Percentiles rank a stretch among this genome's conserved stretches.
These are phyloP conservation scores for Mycena vulgaris DNA, from an alignment of 768 basidiomycete genomes.

Conservation along the genomic window DNA sequence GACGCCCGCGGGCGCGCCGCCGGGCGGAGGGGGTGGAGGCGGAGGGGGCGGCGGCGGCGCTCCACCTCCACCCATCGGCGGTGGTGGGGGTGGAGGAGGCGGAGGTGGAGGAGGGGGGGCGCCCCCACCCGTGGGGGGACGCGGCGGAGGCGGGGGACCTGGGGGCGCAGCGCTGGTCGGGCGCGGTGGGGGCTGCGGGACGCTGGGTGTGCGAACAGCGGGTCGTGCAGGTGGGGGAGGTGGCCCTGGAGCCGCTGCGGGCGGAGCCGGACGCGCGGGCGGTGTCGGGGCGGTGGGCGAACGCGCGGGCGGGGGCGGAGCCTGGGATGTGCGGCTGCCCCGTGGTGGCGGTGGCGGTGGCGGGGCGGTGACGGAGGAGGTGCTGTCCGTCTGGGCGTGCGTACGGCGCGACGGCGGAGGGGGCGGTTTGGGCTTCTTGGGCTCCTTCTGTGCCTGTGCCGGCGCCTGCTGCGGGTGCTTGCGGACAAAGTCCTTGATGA, in stretches of 20 bases:
- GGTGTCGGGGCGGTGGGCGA: constrained; percentile 42
- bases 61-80: constrained; percentile 54
- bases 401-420: constrained; percentile 66
- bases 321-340: constrained; percentile 43
- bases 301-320: constrained; percentile 51
- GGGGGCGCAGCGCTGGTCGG: constrained; percentile 49
- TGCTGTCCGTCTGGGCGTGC: constrained; percentile 54
- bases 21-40: constrained; percentile 50
- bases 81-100: constrained; percentile 64
- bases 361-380: constrained; percentile 42
- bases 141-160: constrained; percentile 53
- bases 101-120: constrained; percentile 59
- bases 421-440: constrained; percentile 65
- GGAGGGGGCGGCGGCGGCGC: constrained; percentile 59
- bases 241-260: constrained; percentile 47
- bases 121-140: constrained; percentile 43
- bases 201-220: constrained; percentile 48
- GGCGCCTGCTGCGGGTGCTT: constrained; percentile 59
- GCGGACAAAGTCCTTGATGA: constrained; percentile 88
- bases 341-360: constrained; percentile 42
- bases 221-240: constrained; percentile 61
- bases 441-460: constrained; percentile 55
- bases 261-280: constrained; percentile 51
- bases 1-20: constrained; percentile 47
- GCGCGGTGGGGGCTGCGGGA: constrained; percentile 58